phyloP scores from a whole-genome alignment of 2,329 filamentous ascomycete genomes.

The Periconia sp. region DNA sequence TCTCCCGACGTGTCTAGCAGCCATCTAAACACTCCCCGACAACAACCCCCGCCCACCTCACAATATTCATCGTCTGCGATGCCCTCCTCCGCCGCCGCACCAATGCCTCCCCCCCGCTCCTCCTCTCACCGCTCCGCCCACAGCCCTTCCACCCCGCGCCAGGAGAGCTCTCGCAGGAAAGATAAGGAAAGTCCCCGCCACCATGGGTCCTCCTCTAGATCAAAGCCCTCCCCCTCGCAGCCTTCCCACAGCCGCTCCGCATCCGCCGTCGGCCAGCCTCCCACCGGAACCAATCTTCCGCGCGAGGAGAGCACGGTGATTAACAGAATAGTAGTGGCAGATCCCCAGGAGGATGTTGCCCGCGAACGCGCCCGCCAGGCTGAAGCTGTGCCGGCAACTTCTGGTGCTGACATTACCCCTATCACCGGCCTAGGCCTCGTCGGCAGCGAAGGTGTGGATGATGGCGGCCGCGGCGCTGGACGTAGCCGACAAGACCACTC shows the following conservation, averaged over 20 bases:
- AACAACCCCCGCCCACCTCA: constrained; percentile 45
- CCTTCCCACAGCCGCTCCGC: constrained; percentile 49
- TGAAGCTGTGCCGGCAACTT: constrained; percentile 55
- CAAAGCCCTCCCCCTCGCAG: constrained; percentile 38
- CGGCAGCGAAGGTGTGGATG: constrained; percentile 53
- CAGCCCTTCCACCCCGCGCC: constrained; percentile 29
- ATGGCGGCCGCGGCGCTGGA: constrained; percentile 47
- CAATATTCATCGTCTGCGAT: constrained; percentile 47
- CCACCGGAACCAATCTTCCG: constrained; percentile 57
- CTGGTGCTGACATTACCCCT: constrained; percentile 49
- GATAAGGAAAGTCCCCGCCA: constrained; percentile 49
- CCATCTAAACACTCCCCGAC: constrained; percentile 45
- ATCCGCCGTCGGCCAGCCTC: constrained; percentile 56
- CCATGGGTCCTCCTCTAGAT: constrained; percentile 28
- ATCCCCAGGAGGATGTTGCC: constrained; percentile 72
- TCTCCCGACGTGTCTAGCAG: constrained; percentile 37
- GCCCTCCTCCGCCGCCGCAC: constrained; percentile 57
- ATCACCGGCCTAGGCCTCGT: constrained; percentile 53
- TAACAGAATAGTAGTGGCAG: constrained; percentile 74
- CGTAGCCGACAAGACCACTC: constrained; percentile 62
- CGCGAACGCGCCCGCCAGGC: constrained; percentile 70
- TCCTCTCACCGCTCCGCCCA: constrained; percentile 66
- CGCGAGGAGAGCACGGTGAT: constrained; percentile 80
- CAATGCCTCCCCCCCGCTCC: constrained; percentile 74
- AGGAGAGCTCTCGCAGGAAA: constrained; percentile 46